phyloP scores from a whole-genome alignment of 192 early-diverging fungal species.

The Rhizophagus sp. region DNA sequence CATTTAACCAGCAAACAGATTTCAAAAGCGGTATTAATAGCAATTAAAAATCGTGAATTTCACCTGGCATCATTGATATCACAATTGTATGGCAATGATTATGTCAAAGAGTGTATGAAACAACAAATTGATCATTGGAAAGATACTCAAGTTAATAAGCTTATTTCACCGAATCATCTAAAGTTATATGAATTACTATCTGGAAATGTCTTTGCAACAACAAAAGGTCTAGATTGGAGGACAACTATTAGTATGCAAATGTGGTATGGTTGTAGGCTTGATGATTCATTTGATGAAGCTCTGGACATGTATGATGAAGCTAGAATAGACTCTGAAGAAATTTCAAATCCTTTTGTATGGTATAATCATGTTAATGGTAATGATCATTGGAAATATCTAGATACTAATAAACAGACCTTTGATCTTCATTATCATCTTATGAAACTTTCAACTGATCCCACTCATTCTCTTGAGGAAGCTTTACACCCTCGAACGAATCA shows the following conservation, averaged over 20 bases:
- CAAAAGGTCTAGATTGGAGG: slow-evolving; percentile 63
- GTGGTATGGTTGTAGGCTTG: slow-evolving; percentile 58
- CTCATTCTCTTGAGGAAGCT: slow-evolving; percentile 56
- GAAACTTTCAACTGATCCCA: slow-evolving; percentile 52
- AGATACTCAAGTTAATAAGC: slow-evolving; percentile 30
- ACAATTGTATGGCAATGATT: slow-evolving; percentile 68
- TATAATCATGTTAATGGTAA: slow-evolving; percentile 32
- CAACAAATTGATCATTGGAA: slow-evolving; percentile 47
- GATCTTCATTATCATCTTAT: slow-evolving; percentile 81
- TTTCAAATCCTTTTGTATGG: slow-evolving; percentile 44
- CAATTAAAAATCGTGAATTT: slow-evolving; percentile 63
- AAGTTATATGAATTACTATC: slow-evolving; percentile 61
- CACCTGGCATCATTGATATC: slow-evolving; percentile 76
- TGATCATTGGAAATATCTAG: slow-evolving; percentile 11
- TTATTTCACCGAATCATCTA: slow-evolving; percentile 36
- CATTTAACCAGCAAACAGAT: slow-evolving; percentile 43
- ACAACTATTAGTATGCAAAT: slow-evolving; percentile 60
- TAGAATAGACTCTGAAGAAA: slow-evolving; percentile 18
- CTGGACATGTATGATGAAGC: slow-evolving; percentile 35
- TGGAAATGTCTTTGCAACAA: slow-evolving; percentile 42
- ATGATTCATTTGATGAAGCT: slow-evolving; percentile 36
- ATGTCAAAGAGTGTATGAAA: slow-evolving; percentile 37
- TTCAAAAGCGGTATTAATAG: slow-evolving; percentile 60
- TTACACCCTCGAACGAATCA: slow-evolving; percentile 62
- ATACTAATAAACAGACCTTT: slow-evolving; percentile 29